Base-by-base conservation (phyloP, 2,329 filamentous ascomycete species). In the Ceratocystis alfenasii region DNA sequence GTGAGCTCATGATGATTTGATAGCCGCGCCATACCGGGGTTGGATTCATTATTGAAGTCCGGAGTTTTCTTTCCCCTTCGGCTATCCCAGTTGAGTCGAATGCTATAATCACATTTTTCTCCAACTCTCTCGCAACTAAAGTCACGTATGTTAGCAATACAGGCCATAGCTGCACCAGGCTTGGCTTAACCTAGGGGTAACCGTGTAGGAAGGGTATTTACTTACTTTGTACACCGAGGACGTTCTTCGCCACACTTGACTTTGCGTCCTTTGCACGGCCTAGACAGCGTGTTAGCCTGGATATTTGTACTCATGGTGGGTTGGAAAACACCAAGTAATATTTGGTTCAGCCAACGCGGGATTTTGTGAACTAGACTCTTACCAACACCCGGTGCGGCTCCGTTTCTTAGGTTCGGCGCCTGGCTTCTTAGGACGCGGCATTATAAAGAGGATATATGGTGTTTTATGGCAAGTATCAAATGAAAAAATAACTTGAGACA, bases 21-120 rank as follows among this genome's bases (percentile, higher is more conserved):
- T 1, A 71, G 68, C 6, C 73, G 68, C 5, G 73, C 72, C 33
- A 72, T 66, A 25, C 68, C 68, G 7, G 65, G 41, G 5, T 53
- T 63, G 20, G 57, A 22, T 15, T 66, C 68, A 63, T 57, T 22
- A 45, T 45, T 65, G 55, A 63, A 65, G 44, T 68, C 67, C 5
- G 67, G 66, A 7, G 67, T 46, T 25, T 68, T 70, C 61, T 71
- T 72, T 4, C 68, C 67, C 57, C 70, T 68, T 66, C 88, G 82
- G 3, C 88, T 88, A 68, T 87, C 86, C 89, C 89, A 93, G 71
- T 92, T 92, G 69, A 93, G 77, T 41, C 87, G 82, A 70, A 93
- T 88, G 71, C 84, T 89, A 74, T 92, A 93, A 74, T 94, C 89
- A 76, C 89, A 94, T 60, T 78, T 77, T 72, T 90, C 87, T 68